Percentiles rank a stretch among this genome's conserved stretches.
Evolutionary conservation across 2,329 filamentous ascomycete species (phyloP).

Genomic region (Fusarium tjaetaba): DNA sequence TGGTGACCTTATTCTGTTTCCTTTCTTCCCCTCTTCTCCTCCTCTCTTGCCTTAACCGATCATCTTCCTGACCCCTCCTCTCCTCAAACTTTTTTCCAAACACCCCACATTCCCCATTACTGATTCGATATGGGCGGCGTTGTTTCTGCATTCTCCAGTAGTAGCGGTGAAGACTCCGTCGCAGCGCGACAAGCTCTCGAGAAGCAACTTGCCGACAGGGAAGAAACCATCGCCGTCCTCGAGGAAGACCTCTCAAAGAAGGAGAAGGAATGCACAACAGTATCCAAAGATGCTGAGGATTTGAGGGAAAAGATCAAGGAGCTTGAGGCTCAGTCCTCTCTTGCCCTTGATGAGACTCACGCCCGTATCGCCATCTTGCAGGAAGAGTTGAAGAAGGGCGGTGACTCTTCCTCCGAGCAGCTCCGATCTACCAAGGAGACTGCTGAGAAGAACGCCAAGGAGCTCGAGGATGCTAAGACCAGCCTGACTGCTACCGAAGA

Average conservation of each 20-base stretch:
- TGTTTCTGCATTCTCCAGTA: constrained; percentile 50
- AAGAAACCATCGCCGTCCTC: constrained; percentile 49
- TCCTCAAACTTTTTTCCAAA: background rate
- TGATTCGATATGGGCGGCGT: constrained; percentile 53
- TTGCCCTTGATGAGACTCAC: constrained; percentile 47
- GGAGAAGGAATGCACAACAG: constrained; percentile 49
- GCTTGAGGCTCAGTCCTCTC: constrained; percentile 46
- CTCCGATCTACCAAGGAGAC: constrained; percentile 43
- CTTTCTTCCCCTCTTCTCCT: constrained; percentile 6
- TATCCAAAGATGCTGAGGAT: constrained; percentile 50
- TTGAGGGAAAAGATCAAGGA: constrained; percentile 53
- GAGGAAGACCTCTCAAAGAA: constrained; percentile 50
- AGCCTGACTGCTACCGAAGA: constrained; percentile 38
- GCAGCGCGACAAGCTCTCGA: constrained; percentile 48
- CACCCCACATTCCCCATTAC: constrained; percentile 29
- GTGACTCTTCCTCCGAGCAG: constrained; percentile 37
- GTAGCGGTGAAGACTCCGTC: constrained; percentile 47
- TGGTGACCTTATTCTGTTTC: background rate
- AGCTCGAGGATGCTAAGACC: constrained; percentile 41
- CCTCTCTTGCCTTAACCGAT: background rate
- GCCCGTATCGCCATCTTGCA: constrained; percentile 49
- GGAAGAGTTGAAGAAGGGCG: constrained; percentile 47
- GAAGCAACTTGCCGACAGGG: constrained; percentile 52
- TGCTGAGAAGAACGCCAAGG: constrained; percentile 28
- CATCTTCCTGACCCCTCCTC: constrained; percentile 9